Evolutionary conservation across 164 flowering plant species (phyloP).

Genomic region (Warburgia ugandensis): DNA sequence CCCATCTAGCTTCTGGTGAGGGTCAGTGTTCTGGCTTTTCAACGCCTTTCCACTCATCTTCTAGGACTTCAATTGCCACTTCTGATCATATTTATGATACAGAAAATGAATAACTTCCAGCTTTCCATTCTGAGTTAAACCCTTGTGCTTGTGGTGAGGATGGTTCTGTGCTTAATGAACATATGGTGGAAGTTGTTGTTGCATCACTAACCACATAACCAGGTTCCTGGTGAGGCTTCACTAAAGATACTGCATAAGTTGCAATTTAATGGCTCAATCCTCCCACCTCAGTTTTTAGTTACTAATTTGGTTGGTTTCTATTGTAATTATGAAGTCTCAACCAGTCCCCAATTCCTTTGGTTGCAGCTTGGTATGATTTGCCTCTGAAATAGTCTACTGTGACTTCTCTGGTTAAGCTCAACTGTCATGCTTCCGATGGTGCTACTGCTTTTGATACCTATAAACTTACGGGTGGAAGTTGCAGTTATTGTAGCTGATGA

Average conservation of each 20-base stretch:
- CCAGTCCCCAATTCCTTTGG: not conserved
- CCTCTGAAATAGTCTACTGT: not conserved
- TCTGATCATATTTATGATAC: constrained; percentile 2
- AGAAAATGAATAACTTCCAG: constrained; percentile 5
- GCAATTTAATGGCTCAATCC: not conserved
- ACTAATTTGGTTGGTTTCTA: not conserved
- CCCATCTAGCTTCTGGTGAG: constrained; percentile 4
- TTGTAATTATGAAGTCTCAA: not conserved
- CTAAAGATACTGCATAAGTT: not conserved
- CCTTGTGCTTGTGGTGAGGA: constrained; percentile 9
- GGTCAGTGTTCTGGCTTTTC: not conserved
- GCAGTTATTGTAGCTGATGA: not conserved
- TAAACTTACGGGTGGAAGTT: not conserved
- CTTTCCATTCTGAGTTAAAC: constrained; percentile 10
- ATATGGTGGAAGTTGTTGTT: constrained; percentile 4
- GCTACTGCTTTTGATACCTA: not conserved
- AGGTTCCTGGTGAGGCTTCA: not conserved
- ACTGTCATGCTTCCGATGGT: not conserved
- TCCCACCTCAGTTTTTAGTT: too few relatives aligned
- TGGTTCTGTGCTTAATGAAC: not conserved
- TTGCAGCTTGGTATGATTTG: not conserved
- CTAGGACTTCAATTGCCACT: not conserved
- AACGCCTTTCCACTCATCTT: too few relatives aligned
- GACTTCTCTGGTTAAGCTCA: not conserved
- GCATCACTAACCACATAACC: not conserved